These are phyloP conservation scores for Lasiodiplodia gonubiensis DNA, from an alignment of 2,329 filamentous ascomycete species.

Conservation along the genomic window DNA sequence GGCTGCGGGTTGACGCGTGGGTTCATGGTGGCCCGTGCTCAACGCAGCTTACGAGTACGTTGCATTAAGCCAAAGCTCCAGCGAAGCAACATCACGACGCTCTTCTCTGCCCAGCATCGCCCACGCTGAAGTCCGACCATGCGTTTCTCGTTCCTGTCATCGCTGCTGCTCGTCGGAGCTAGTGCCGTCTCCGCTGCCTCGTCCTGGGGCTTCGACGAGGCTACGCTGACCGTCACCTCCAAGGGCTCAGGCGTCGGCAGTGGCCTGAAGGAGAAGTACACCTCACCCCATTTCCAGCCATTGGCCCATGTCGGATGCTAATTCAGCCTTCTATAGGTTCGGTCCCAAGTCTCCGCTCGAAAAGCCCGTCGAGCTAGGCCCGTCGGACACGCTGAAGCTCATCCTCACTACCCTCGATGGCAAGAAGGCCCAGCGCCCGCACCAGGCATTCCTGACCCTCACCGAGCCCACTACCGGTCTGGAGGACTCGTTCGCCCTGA, in stretches of 20 bases:
- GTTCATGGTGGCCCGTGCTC: slow-evolving; percentile 11
- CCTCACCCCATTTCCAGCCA: neutral
- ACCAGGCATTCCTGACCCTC: slow-evolving; percentile 90
- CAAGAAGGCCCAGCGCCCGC: slow-evolving; percentile 79
- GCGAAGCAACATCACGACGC: slow-evolving; percentile 16
- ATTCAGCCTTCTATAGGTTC: slow-evolving; percentile 40
- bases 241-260: slow-evolving; percentile 61
- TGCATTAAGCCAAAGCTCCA: slow-evolving; percentile 26
- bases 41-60: slow-evolving; percentile 2
- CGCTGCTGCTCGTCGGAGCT: slow-evolving; percentile 49
- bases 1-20: neutral
- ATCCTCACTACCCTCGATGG: slow-evolving; percentile 80
- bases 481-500: slow-evolving; percentile 85
- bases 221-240: slow-evolving; percentile 66
- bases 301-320: neutral
- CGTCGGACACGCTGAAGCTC: slow-evolving; percentile 78
- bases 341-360: slow-evolving; percentile 62
- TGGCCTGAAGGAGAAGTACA: slow-evolving; percentile 69
- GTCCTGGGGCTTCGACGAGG: slow-evolving; percentile 78
- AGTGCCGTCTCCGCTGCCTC: slow-evolving; percentile 55
- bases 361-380: slow-evolving; percentile 68
- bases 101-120: slow-evolving; percentile 11
- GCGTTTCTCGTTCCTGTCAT: slow-evolving; percentile 47
- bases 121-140: slow-evolving; percentile 20
- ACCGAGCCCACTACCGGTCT: slow-evolving; percentile 76